Base-by-base conservation (phyloP, 768 basidiomycete species). In the Trametes maxima region DNA sequence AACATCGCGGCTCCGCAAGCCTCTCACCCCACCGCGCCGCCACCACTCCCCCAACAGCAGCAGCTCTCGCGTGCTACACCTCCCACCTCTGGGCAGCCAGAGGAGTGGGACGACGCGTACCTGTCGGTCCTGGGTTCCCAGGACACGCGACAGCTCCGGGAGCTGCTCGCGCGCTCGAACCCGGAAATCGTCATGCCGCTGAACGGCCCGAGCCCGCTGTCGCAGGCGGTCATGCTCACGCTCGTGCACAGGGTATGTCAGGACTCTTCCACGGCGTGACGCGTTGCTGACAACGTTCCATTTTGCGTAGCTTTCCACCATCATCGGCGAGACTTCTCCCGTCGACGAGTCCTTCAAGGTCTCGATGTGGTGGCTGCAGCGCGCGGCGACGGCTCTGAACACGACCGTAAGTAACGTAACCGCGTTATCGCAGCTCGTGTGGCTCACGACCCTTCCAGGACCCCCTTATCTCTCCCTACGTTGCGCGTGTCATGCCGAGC, bases 41-140 rank as follows among this genome's bases (percentile, higher is more conserved):
- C 88, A 1, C 89, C 78, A 52, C 37, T 75, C 68, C 53, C 80
- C 72, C 46, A 70, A 74, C 54, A 84, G 84, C 77, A 81, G 54
- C 48, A 55, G 33, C 16, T 64, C 37, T 43, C 53, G 40, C 69
- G 68, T 22, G 65, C 66, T 42, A 66, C 68, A 13, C 69, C 63
- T 77, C 85, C 28, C 82, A 83, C 16, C 81, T 51, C 87, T n/a
- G 74, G 78, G 44, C 82, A 81, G 67, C 57, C 80, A 46, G 91
- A 92, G 70, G 88, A 91, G 64, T 94, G 92, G 92, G 92, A 94
- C 65, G 89, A 92, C 62, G 83, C 85, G 11, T 94, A 92, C 72
- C 80, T 94, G 37, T 82, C 85, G 17, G 87, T 92, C 36, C 78
- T 94, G 56, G 85, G 88, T 62, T 85, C 85, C 36, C 89, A 93